Base-by-base conservation (phyloP, 1,284 basidiomycete genomes). In the Austroboletus novae-zelandiae region DNA sequence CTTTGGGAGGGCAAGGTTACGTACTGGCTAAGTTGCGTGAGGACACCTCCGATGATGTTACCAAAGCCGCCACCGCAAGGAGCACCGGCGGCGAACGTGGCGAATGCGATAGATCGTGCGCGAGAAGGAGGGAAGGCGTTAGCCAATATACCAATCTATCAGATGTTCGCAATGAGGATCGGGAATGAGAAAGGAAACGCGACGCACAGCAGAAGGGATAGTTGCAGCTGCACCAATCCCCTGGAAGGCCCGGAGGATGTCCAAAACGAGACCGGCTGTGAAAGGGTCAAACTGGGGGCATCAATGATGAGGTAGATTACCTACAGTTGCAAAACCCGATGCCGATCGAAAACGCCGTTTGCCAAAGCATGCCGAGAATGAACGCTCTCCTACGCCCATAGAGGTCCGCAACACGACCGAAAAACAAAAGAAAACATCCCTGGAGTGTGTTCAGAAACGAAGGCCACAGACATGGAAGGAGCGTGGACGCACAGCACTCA, bases 31-130 rank as follows among this genome's bases (percentile, higher is more conserved):
- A 83, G 77, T 57, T 91, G 78, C 0, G 83, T 86, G 18, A 94
- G 71, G 2, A 87, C 70, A 30, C 89, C 90, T 10, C 90, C 91
- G 5, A 88, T 59, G 0, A 82, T 68, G 8, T 77, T 74, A 1
- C 91, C 91, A 8, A 93, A 68, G 0, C 81, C 84, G 1, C 77
- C 84, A 0, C 91, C 92, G 1, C 94, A 67, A 0, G 92, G 91
- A 5, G 89, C 90, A 15, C 92, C 91, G 0, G 90, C 80, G 5
- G 83, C 75, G 54, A 91, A 92, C 0, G 84, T 83, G 1, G 90
- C 81, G 57, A 92, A 92, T 0, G 89, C 90, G 0, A 81, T 69
- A 0, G 86, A 82, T 6, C 91, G 78, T 1, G 82, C 75, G 9
- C 74, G 74, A 0, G 84, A 81, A 1, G 83, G 81, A 4, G 86